Percentiles rank a stretch among this genome's conserved stretches.
These are phyloP conservation scores for Penicillium odoratum DNA, from an alignment of 495 filamentous ascomycete genomes.

Conservation along the genomic window DNA sequence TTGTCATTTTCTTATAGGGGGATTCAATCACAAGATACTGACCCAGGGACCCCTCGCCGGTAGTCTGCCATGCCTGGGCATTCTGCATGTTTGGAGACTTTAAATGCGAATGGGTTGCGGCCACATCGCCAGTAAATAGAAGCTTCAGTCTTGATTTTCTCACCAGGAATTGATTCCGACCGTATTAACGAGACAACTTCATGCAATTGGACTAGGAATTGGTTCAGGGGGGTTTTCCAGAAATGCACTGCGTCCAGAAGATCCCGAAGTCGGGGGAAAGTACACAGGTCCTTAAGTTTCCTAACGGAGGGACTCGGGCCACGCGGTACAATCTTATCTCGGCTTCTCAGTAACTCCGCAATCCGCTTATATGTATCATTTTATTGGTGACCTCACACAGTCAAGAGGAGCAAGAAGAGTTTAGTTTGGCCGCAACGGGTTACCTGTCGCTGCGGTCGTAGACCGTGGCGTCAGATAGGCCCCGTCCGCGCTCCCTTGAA, in stretches of 20 bases:
- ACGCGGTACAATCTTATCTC: constrained; percentile 30
- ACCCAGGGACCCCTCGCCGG: constrained; percentile 21
- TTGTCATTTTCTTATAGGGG: not conserved
- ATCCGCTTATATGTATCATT: not conserved
- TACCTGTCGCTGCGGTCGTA: too few relatives aligned
- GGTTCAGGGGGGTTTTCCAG: not conserved
- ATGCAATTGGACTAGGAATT: not conserved
- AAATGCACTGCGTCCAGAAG: constrained; percentile 3
- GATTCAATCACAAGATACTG: not conserved
- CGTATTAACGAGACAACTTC: not conserved
- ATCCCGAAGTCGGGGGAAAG: constrained; percentile 7
- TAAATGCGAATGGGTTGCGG: constrained; percentile 6
- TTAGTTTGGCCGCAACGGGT: too few relatives aligned
- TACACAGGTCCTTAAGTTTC: not conserved
- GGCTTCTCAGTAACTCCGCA: constrained; percentile 24
- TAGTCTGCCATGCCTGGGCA: constrained; percentile 20
- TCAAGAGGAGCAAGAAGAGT: too few relatives aligned
- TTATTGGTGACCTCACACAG: too few relatives aligned
- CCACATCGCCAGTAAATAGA: constrained; percentile 14
- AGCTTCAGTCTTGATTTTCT: not conserved
- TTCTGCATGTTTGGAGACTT: constrained; percentile 25
- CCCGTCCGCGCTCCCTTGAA: too few relatives aligned
- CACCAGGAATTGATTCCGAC: not conserved
- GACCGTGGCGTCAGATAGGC: too few relatives aligned
- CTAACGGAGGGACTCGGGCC: constrained; percentile 15